phyloP scores from a whole-genome alignment of 1,284 basidiomycete species.

The Austroboletus novae-zelandiae region DNA sequence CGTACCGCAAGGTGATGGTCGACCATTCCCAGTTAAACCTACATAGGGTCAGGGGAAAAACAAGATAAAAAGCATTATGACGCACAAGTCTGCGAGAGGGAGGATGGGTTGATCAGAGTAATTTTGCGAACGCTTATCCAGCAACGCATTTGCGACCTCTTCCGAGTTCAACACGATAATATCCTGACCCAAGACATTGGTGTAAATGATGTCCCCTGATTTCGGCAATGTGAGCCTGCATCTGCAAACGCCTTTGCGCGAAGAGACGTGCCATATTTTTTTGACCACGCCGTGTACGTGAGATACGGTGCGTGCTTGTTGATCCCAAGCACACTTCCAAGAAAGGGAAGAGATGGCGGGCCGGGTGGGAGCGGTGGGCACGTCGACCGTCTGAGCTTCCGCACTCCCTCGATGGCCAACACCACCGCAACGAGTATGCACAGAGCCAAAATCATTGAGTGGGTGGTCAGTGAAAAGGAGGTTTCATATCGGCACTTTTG shows the following conservation, averaged over 20 bases:
- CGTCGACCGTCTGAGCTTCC: slow-evolving; percentile 1
- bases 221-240: not conserved
- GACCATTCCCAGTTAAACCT: slow-evolving; percentile 17
- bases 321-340: not conserved
- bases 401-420: slow-evolving; percentile 2
- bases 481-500: too few relatives aligned
- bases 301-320: not conserved
- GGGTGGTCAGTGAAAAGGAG: too few relatives aligned
- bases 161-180: slow-evolving; percentile 20
- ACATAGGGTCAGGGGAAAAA: not conserved
- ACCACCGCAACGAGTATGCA: not conserved
- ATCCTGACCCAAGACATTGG: slow-evolving; percentile 8
- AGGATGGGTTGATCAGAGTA: slow-evolving; percentile 22
- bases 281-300: slow-evolving; percentile 3
- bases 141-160: slow-evolving; percentile 10
- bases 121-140: slow-evolving; percentile 21
- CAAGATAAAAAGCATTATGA: not conserved
- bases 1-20: slow-evolving; percentile 5
- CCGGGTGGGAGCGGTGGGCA: slow-evolving; percentile 5
- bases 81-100: slow-evolving; percentile 7
- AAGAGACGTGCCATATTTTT: not conserved
- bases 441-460: too few relatives aligned
- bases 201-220: slow-evolving; percentile 15
- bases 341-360: not conserved
- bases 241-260: not conserved